Conservation (phyloP, 257 asterid genomes). For the Rauvolfia tetraphylla region DNA sequence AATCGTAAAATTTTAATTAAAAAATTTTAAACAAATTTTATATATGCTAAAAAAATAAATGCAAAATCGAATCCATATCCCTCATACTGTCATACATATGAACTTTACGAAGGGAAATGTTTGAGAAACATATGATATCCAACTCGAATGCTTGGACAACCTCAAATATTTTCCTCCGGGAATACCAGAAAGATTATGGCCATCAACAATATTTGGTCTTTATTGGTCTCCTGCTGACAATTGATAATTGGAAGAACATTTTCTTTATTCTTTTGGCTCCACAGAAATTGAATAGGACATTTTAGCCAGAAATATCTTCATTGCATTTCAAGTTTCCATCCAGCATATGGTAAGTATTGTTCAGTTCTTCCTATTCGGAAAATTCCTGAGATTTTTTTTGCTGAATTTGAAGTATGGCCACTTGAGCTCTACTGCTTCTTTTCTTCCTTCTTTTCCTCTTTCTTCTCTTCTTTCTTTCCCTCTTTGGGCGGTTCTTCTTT, state of each 20-base stretch:
- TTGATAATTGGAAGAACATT: background rate
- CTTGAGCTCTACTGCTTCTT: background rate
- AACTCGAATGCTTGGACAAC: background rate
- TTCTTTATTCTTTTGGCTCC: background rate
- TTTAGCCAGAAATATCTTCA: background rate
- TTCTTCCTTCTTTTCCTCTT: conserved; percentile 9
- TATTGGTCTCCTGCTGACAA: background rate
- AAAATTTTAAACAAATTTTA: too few species aligned
- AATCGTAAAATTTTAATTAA: too few species aligned
- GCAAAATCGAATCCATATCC: too few species aligned
- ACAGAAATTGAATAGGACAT: background rate
- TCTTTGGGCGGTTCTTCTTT: conserved; percentile 27
- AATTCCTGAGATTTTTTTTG: background rate
- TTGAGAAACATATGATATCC: too few species aligned
- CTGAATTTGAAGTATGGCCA: too few species aligned
- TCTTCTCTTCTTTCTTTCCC: conserved; percentile 32
- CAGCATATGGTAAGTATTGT: background rate
- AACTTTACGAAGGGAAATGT: too few species aligned
- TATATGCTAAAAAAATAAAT: too few species aligned
- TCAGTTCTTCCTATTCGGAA: background rate
- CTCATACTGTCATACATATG: too few species aligned
- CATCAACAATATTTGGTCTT: background rate
- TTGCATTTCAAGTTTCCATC: background rate
- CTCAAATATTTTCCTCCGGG: background rate
- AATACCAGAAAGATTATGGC: background rate